phyloP scores from a whole-genome alignment of 768 basidiomycete genomes.

The Termitomyces sp. region DNA sequence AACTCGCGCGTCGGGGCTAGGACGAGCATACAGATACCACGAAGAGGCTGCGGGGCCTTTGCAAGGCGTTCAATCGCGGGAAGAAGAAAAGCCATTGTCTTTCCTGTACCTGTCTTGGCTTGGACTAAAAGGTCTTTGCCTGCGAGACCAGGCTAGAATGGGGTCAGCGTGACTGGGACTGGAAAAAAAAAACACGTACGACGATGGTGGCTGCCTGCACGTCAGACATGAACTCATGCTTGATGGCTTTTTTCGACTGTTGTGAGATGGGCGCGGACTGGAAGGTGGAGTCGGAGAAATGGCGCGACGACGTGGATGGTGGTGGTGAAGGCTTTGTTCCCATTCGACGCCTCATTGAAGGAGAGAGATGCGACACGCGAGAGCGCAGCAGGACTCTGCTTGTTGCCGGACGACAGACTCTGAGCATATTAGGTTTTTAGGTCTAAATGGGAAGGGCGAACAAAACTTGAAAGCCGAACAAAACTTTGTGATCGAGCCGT shows the following conservation, averaged over 20 bases:
- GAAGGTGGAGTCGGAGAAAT: slow-evolving; percentile 26
- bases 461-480: no score
- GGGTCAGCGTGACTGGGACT: neutral
- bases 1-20: slow-evolving; percentile 72
- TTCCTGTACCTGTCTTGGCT: slow-evolving; percentile 58
- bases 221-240: slow-evolving; percentile 41
- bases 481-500: no score
- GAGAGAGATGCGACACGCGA: neutral
- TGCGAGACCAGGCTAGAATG: slow-evolving; percentile 29
- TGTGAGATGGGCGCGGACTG: slow-evolving; percentile 31
- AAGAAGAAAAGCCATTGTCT: slow-evolving; percentile 52
- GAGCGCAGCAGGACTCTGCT: neutral
- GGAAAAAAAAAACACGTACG: slow-evolving; percentile 15
- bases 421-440: no score
- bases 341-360: neutral
- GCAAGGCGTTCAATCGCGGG: slow-evolving; percentile 66
- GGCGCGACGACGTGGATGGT: slow-evolving; percentile 7
- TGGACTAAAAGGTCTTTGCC: slow-evolving; percentile 44
- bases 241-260: slow-evolving; percentile 34
- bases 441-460: no score
- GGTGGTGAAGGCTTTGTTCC: neutral
- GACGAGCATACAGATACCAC: slow-evolving; percentile 51
- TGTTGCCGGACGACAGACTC: neutral
- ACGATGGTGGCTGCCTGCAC: slow-evolving; percentile 45
- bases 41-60: slow-evolving; percentile 23